phyloP scores from a whole-genome alignment of 148 eudicot genomes.

The Cornus kousa region DNA sequence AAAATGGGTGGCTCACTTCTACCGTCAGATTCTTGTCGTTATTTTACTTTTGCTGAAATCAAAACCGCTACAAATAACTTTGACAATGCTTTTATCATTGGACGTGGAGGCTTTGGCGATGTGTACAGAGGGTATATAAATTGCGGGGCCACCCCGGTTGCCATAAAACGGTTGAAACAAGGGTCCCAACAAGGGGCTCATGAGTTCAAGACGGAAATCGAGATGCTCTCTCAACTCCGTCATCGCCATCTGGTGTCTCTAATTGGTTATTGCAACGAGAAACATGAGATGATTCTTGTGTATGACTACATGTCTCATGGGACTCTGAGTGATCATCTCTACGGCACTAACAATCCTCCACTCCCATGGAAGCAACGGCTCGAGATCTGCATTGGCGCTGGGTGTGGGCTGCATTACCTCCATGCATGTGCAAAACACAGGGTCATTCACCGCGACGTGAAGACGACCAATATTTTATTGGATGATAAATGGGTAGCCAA shows the following conservation, averaged over 20 bases:
- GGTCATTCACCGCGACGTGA: slow-evolving; percentile 27
- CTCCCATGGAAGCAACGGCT: slow-evolving; percentile 25
- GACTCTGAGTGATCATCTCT: slow-evolving; percentile 23
- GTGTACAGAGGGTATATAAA: slow-evolving; percentile 21
- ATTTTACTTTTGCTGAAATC: slow-evolving; percentile 11
- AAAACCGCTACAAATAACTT: slow-evolving; percentile 9
- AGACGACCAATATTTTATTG: slow-evolving; percentile 22
- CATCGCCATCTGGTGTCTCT: slow-evolving; percentile 17
- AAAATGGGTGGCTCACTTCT: background rate
- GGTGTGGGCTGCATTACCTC: slow-evolving; percentile 25
- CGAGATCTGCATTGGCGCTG: slow-evolving; percentile 27
- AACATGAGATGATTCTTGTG: slow-evolving; percentile 26
- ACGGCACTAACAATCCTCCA: slow-evolving; percentile 1
- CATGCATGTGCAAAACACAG: slow-evolving; percentile 12
- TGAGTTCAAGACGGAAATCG: slow-evolving; percentile 18
- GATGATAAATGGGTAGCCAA: slow-evolving; percentile 24
- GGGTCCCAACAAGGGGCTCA: slow-evolving; percentile 13
- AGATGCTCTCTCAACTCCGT: slow-evolving; percentile 9
- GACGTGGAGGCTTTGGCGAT: slow-evolving; percentile 18
- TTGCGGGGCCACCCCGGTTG: background rate
- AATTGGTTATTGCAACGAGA: slow-evolving; percentile 23
- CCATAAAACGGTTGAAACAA: slow-evolving; percentile 6
- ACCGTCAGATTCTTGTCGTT: background rate
- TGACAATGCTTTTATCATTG: slow-evolving; percentile 8
- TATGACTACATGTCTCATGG: slow-evolving; percentile 28